Percentiles rank a stretch among this genome's conserved stretches.
These are phyloP conservation scores for Evansstolkia leycettana DNA, from an alignment of 495 filamentous ascomycete species.

Conservation along the genomic window DNA sequence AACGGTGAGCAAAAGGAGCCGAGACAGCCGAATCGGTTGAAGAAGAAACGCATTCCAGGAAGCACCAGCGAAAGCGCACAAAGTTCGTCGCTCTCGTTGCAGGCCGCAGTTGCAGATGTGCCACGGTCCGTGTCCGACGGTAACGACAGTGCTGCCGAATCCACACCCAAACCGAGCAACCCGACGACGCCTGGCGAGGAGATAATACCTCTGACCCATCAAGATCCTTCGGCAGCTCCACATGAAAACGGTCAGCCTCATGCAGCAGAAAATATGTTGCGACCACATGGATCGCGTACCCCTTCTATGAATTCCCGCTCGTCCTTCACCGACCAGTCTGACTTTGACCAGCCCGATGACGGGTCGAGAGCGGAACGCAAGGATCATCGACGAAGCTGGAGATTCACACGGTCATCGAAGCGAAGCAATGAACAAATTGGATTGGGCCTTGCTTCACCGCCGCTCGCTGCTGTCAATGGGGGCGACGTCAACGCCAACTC, in stretches of 20 bases:
- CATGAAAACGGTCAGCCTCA: conserved; percentile 8
- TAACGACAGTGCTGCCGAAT: conserved; percentile 16
- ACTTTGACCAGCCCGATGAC: conserved; percentile 60
- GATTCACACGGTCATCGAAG: conserved; percentile 47
- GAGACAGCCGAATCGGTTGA: conserved; percentile 70
- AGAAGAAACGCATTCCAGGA: conserved; percentile 65
- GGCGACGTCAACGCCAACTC: conserved; percentile 58
- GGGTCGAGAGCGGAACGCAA: conserved; percentile 48
- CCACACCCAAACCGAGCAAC: conserved; percentile 19
- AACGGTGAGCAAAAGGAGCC: conserved; percentile 42
- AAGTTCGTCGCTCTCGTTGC: conserved; percentile 68
- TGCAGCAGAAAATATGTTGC: conserved; percentile 39
- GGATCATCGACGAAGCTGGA: conserved; percentile 51
- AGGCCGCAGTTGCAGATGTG: conserved; percentile 22
- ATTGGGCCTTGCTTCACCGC: conserved; percentile 33
- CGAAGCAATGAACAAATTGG: conserved; percentile 41
- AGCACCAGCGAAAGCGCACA: conserved; percentile 73
- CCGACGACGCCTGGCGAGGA: conserved; percentile 12
- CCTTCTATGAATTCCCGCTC: conserved; percentile 59
- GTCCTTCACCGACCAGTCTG: conserved; percentile 65
- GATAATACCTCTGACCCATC: conserved; percentile 1
- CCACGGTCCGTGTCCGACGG: conserved; percentile 11
- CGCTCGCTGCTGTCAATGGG: conserved; percentile 45
- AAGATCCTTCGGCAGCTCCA: conserved; percentile 1
- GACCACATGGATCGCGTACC: conserved; percentile 50